Conservation (phyloP, 768 basidiomycete species). For the Naganishia friedmannii region DNA sequence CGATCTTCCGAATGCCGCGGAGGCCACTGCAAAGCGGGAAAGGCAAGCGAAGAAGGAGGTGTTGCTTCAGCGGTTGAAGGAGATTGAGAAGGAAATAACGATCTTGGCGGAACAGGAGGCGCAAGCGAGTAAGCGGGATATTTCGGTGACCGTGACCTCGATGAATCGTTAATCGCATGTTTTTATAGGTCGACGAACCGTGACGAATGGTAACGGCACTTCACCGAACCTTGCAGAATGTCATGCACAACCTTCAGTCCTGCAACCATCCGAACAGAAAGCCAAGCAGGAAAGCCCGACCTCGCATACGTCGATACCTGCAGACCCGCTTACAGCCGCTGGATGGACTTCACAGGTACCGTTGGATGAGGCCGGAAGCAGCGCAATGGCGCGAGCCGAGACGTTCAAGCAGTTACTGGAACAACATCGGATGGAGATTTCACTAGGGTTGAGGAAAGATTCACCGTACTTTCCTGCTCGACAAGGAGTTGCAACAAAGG, state of each 20-base stretch:
- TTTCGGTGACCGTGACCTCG: not conserved
- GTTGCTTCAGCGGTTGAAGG: not conserved
- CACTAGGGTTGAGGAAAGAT: not conserved
- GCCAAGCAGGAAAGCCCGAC: too few species aligned
- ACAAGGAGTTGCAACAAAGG: not conserved
- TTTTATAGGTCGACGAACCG: too few species aligned
- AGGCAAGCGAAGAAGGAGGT: not conserved
- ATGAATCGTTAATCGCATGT: not conserved
- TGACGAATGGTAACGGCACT: too few species aligned
- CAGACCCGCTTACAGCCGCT: too few species aligned
- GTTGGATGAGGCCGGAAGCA: not conserved
- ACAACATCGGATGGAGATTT: not conserved
- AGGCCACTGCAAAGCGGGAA: not conserved
- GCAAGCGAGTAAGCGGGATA: not conserved
- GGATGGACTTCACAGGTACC: too few species aligned
- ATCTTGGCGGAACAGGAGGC: not conserved
- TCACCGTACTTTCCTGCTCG: slow-evolving; percentile 9
- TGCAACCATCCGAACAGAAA: too few species aligned
- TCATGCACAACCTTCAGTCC: too few species aligned
- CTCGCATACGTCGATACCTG: too few species aligned
- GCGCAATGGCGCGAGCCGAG: not conserved
- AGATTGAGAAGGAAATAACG: not conserved
- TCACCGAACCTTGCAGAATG: too few species aligned
- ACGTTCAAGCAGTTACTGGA: not conserved
- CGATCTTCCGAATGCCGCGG: not conserved